Percentiles rank a stretch among this genome's conserved stretches.
These are phyloP conservation scores for Candida dubliniensis DNA, from an alignment of 1,139 yeast genomes.

Conservation along the genomic window DNA sequence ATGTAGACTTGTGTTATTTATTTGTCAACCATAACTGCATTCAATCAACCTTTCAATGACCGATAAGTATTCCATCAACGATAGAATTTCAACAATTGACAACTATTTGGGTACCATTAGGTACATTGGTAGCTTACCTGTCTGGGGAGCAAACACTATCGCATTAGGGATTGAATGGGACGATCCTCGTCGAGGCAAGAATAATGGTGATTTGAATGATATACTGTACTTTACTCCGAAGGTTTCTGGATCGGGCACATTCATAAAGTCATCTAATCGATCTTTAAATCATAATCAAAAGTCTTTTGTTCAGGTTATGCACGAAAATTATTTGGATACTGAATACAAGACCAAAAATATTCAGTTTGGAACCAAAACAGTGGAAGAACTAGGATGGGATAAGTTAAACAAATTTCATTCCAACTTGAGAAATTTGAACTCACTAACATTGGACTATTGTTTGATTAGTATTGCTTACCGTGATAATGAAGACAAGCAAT, in stretches of 20 bases:
- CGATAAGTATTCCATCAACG: slow-evolving; percentile 25
- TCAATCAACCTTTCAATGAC: not conserved
- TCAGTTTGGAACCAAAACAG: slow-evolving; percentile 53
- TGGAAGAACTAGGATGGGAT: slow-evolving; percentile 67
- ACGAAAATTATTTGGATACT: slow-evolving; percentile 43
- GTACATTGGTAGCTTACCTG: slow-evolving; percentile 55
- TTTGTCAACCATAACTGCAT: not conserved
- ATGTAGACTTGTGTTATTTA: too few species aligned
- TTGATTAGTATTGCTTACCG: slow-evolving; percentile 20
- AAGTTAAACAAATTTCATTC: slow-evolving; percentile 49
- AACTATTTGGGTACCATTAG: slow-evolving; percentile 62
- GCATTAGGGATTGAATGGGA: slow-evolving; percentile 93
- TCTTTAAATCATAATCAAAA: slow-evolving; percentile 22
- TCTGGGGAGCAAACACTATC: slow-evolving; percentile 52
- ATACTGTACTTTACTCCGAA: slow-evolving; percentile 52
- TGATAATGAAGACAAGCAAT: slow-evolving; percentile 5
- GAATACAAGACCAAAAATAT: slow-evolving; percentile 23
- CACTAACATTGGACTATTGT: slow-evolving; percentile 51
- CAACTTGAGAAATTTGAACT: slow-evolving; percentile 43
- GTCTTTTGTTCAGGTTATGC: slow-evolving; percentile 47
- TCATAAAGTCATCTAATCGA: slow-evolving; percentile 50
- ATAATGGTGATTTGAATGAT: slow-evolving; percentile 71
- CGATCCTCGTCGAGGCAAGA: slow-evolving; percentile 65
- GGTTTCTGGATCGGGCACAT: slow-evolving; percentile 55
- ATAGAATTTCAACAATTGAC: slow-evolving; percentile 43